A percentile compares a stretch with the other conserved stretches of the same genome.
These are phyloP conservation scores for Castanea crenata DNA, from an alignment of 306 rosid species.

Conservation along the genomic window DNA sequence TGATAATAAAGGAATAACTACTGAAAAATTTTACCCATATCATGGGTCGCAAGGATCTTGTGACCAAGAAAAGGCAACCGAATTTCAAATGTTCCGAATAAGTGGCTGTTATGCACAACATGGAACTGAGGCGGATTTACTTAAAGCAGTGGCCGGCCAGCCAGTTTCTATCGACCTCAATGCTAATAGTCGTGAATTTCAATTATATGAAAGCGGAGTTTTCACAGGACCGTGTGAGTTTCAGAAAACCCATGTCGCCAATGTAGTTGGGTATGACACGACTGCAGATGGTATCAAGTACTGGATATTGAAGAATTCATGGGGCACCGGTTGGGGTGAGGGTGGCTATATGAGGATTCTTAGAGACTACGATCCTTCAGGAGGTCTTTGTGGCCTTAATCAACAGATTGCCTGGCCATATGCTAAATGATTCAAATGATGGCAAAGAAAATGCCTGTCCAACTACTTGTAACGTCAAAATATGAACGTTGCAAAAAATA, in stretches of 20 bases:
- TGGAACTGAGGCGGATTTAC: neutral
- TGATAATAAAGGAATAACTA: slow-evolving; percentile 1
- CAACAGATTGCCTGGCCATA: neutral
- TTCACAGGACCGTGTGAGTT: neutral
- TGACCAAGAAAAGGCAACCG: neutral
- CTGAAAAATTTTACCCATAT: slow-evolving; percentile 18
- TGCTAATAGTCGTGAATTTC: neutral
- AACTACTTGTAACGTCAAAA: too few species aligned
- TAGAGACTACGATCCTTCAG: neutral
- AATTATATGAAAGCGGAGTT: neutral
- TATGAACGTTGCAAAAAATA: too few species aligned
- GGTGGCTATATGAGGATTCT: slow-evolving; percentile 23
- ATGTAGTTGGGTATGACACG: slow-evolving; percentile 22
- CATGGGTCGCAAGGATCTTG: neutral
- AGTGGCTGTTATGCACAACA: too few species aligned
- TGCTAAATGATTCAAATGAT: too few species aligned
- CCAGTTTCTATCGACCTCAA: slow-evolving; percentile 6
- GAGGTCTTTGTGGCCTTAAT: neutral
- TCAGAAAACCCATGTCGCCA: slow-evolving; percentile 16
- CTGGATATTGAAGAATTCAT: slow-evolving; percentile 29
- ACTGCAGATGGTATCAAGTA: slow-evolving; percentile 9
- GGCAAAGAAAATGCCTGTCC: too few species aligned
- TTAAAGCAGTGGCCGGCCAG: slow-evolving; percentile 20
- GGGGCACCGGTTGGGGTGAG: slow-evolving; percentile 32
- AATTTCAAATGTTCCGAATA: too few species aligned